These are phyloP conservation scores for Meira miltonrushii DNA, from an alignment of 1,284 basidiomycete species.

Conservation along the genomic window DNA sequence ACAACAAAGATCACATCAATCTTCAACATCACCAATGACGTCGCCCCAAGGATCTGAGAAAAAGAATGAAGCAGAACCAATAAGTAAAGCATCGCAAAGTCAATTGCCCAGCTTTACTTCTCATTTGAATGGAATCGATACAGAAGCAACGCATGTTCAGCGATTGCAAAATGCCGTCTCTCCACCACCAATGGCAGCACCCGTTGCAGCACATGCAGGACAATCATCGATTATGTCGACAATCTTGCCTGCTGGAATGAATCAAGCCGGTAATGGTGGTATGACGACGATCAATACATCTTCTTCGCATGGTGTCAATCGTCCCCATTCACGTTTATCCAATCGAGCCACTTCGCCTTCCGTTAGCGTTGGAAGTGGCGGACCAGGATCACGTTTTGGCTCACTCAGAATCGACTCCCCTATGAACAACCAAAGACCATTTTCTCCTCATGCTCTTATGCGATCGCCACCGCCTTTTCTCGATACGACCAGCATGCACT, in stretches of 20 bases:
- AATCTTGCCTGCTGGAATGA: too few species aligned
- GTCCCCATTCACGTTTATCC: slow-evolving; percentile 3
- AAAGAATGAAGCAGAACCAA: neutral
- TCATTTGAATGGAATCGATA: too few species aligned
- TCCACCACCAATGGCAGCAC: slow-evolving; percentile 11
- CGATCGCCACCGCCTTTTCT: neutral
- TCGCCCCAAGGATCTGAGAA: slow-evolving; percentile 20
- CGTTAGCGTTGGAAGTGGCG: slow-evolving; percentile 8
- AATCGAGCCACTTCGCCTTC: slow-evolving; percentile 5
- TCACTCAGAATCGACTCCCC: slow-evolving; percentile 30
- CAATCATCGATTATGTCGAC: too few species aligned
- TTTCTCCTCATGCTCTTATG: slow-evolving; percentile 5
- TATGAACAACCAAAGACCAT: slow-evolving; percentile 7
- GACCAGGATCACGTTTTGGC: slow-evolving; percentile 21
- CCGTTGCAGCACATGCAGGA: neutral
- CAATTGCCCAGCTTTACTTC: too few species aligned
- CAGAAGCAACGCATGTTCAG: too few species aligned
- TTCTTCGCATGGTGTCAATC: neutral
- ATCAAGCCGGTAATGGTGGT: too few species aligned
- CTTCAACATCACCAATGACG: slow-evolving; percentile 5
- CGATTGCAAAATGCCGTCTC: too few species aligned
- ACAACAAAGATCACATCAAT: slow-evolving; percentile 10
- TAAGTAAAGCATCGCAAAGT: neutral
- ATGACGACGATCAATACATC: too few species aligned
- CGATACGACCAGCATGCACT: neutral